Base-by-base conservation (phyloP, 2,329 filamentous ascomycete species). In the Penicillium capsulatum region DNA sequence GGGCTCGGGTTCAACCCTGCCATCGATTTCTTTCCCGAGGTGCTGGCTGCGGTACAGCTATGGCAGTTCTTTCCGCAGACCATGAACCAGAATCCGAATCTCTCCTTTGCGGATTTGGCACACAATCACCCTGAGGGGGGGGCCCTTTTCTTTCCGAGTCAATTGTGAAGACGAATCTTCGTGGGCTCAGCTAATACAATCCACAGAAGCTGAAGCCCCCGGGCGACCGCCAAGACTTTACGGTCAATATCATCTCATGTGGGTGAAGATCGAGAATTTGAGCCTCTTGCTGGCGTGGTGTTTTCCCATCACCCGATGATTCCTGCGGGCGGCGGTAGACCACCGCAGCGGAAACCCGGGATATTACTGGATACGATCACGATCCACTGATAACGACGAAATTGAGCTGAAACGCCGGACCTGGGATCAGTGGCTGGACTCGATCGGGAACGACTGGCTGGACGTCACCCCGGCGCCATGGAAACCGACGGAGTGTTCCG, bases 261-360 rank as follows among this genome's bases (percentile, higher is more conserved):
- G 61, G 63, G 59, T 63, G 14, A 65, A 65, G 62, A 64, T 66
- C 14, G 63, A 66, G 40, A 65, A 66, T 34, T 64, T 63, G 41
- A 58, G 52, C 39, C 65, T 66, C 13, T 52, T 65, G 0, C 53
- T 66, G 14, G 63, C 63, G 13, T 60, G 59, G 2, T 63, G 59
- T 4, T 59, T 60, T 3, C 59, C 61, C 1, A 54, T 65, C 17
- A 54, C 58, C 26, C 57, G 62, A 3, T 55, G 65, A 17, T 61
- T 64, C 42, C 49, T 63, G 14, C 52, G 58, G 11, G 48, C 51
- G 15, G 48, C 63, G 20, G 51, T 61, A 19, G 53, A 61, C 28
- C 45, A 52, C 31, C 44, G 47, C 34, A 47, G 47, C 24, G 39
- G 53, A 17, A 48, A 53, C 8, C 45, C 34, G 22, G 28, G 38